These are phyloP conservation scores for Malus hybrid DNA, from an alignment of 331 rosid genomes.

Conservation along the genomic window DNA sequence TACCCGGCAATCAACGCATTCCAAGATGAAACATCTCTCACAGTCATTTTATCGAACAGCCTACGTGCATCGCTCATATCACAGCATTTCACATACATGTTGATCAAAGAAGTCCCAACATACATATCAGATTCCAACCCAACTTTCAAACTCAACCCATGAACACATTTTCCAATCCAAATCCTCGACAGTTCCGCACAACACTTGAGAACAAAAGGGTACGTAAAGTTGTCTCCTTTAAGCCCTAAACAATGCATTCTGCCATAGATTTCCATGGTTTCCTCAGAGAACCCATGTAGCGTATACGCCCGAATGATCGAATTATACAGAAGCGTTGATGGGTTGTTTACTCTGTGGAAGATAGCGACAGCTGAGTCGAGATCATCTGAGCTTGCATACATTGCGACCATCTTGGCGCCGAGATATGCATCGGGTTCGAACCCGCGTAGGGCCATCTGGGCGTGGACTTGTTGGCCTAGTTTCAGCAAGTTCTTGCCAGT, in stretches of 20 bases:
- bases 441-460: conserved; percentile 15
- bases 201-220: conserved; percentile 25
- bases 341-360: conserved; percentile 2
- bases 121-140: conserved; percentile 22
- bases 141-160: conserved; percentile 21
- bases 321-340: conserved; percentile 23
- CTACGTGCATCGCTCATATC: conserved; percentile 10
- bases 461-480: conserved; percentile 30
- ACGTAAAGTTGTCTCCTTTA: conserved; percentile 27
- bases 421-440: conserved; percentile 21
- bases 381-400: conserved; percentile 30
- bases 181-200: conserved; percentile 14
- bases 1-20: conserved; percentile 34
- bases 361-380: conserved; percentile 17
- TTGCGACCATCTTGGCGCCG: conserved; percentile 32
- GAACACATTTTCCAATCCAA: conserved; percentile 26
- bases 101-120: conserved; percentile 30
- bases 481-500: conserved; percentile 11
- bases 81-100: conserved; percentile 31
- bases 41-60: conserved; percentile 22
- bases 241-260: conserved; percentile 22
- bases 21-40: conserved; percentile 22
- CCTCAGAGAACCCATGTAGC: conserved; percentile 16
- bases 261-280: conserved; percentile 6
- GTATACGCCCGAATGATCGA: conserved; percentile 36